These are phyloP conservation scores for Trametes pubescens DNA, from an alignment of 1,284 basidiomycete genomes.

Conservation along the genomic window DNA sequence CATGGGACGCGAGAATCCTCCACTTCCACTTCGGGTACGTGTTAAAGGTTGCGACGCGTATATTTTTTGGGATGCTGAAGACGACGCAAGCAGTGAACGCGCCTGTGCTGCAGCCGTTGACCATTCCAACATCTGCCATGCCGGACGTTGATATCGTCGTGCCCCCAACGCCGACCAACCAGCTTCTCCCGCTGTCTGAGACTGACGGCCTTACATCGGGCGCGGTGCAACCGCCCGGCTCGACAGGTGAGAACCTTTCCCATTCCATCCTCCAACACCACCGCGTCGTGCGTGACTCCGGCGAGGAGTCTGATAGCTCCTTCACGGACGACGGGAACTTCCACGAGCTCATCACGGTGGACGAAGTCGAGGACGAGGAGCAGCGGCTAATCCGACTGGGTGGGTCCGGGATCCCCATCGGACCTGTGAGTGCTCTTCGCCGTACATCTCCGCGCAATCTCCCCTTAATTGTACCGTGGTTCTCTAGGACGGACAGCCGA, in stretches of 20 bases:
- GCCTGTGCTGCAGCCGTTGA: conserved; percentile 23
- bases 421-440: conserved; percentile 59
- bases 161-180: conserved; percentile 61
- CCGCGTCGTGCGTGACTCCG: conserved; percentile 46
- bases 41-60: background rate
- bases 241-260: conserved; percentile 57
- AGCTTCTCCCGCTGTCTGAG: conserved; percentile 52
- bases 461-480: conserved; percentile 10
- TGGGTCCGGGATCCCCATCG: conserved; percentile 85
- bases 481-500: conserved; percentile 81
- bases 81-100: conserved; percentile 16
- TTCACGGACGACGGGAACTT: conserved; percentile 57
- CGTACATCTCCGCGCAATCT: conserved; percentile 2
- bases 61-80: background rate
- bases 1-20: conserved; percentile 37
- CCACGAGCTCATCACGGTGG: conserved; percentile 49
- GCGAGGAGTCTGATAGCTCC: conserved; percentile 52
- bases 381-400: conserved; percentile 81
- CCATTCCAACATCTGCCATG: conserved; percentile 18
- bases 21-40: conserved; percentile 34
- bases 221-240: conserved; percentile 77
- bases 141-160: conserved; percentile 51
- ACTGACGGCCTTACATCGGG: conserved; percentile 75
- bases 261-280: conserved; percentile 40
- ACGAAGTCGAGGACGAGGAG: conserved; percentile 77